phyloP scores from a whole-genome alignment of 164 flowering plant species.

The Umbilicus rupestris region DNA sequence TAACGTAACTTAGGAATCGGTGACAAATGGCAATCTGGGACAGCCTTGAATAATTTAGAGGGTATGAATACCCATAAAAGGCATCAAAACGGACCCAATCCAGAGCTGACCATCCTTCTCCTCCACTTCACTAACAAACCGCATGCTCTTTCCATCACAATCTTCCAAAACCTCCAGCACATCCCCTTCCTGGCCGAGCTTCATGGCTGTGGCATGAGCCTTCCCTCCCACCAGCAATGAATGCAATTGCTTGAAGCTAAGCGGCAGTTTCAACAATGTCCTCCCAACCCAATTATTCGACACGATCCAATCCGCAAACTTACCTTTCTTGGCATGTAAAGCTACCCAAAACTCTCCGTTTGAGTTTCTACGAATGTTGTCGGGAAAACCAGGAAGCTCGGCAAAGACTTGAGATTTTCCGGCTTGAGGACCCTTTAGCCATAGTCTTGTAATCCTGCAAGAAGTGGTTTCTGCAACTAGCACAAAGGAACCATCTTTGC shows the following conservation, averaged over 20 bases:
- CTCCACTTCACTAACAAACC: conserved; percentile 54
- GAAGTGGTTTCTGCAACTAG: conserved; percentile 45
- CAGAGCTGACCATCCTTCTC: conserved; percentile 59
- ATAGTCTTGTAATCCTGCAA: conserved; percentile 35
- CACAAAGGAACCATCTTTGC: conserved; percentile 45
- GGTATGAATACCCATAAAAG: conserved; percentile 32
- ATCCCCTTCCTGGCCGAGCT: conserved; percentile 38
- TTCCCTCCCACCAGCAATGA: conserved; percentile 30
- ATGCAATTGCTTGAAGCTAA: conserved; percentile 33
- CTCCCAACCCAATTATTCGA: conserved; percentile 30
- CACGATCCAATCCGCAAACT: conserved; percentile 15
- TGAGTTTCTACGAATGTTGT: conserved; percentile 46
- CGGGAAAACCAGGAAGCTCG: conserved; percentile 57
- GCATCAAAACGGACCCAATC: conserved; percentile 60
- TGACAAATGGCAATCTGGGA: too few relatives aligned
- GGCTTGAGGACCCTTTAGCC: conserved; percentile 52
- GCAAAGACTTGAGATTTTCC: conserved; percentile 38
- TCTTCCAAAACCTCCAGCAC: conserved; percentile 52
- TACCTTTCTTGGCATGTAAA: conserved; percentile 38
- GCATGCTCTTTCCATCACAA: conserved; percentile 38
- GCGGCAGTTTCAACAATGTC: conserved; percentile 27
- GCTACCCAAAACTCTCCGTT: conserved; percentile 73
- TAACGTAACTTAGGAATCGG: too few relatives aligned
- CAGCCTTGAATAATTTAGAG: too few relatives aligned
- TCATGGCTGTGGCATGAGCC: conserved; percentile 45